Evolutionary conservation across 106 monocot genomes (phyloP).

Genomic region (Iris macrosiphon): DNA sequence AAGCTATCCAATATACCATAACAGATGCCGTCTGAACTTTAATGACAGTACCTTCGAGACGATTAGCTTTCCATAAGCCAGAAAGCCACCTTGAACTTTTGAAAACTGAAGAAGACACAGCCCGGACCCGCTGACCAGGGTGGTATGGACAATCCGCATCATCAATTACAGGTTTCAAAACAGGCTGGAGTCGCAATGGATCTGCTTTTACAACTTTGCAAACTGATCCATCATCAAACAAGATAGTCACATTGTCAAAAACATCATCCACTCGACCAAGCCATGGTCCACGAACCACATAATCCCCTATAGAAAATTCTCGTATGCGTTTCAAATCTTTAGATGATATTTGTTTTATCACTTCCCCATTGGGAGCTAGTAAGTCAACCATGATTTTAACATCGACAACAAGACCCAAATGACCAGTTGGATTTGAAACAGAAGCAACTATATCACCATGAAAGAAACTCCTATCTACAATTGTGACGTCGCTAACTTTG

Average conservation of each 20-base stretch:
- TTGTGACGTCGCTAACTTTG: slow-evolving; percentile 37
- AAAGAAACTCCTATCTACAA: slow-evolving; percentile 69
- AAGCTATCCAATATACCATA: slow-evolving; percentile 85
- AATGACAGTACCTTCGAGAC: slow-evolving; percentile 82
- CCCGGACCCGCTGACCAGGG: slow-evolving; percentile 89
- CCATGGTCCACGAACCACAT: slow-evolving; percentile 79
- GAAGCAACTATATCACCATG: slow-evolving; percentile 86
- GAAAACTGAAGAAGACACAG: slow-evolving; percentile 79
- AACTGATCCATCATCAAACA: slow-evolving; percentile 91
- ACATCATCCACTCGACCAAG: slow-evolving; percentile 92
- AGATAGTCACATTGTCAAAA: slow-evolving; percentile 87
- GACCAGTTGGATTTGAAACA: slow-evolving; percentile 71
- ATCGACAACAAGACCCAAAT: slow-evolving; percentile 84
- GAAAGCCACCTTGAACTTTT: slow-evolving; percentile 73
- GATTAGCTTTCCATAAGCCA: slow-evolving; percentile 82
- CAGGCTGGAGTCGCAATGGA: slow-evolving; percentile 57
- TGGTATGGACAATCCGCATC: slow-evolving; percentile 79
- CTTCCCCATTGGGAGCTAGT: slow-evolving; percentile 32
- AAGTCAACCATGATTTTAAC: slow-evolving; percentile 71
- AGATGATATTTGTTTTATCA: slow-evolving; percentile 52
- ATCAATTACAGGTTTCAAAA: slow-evolving; percentile 42
- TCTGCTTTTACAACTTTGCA: slow-evolving; percentile 94
- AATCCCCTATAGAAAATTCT: slow-evolving; percentile 76
- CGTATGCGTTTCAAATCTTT: slow-evolving; percentile 63
- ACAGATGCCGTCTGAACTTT: slow-evolving; percentile 83